Conservation (phyloP, 768 basidiomycete genomes). For the Boletus coccyginus region DNA sequence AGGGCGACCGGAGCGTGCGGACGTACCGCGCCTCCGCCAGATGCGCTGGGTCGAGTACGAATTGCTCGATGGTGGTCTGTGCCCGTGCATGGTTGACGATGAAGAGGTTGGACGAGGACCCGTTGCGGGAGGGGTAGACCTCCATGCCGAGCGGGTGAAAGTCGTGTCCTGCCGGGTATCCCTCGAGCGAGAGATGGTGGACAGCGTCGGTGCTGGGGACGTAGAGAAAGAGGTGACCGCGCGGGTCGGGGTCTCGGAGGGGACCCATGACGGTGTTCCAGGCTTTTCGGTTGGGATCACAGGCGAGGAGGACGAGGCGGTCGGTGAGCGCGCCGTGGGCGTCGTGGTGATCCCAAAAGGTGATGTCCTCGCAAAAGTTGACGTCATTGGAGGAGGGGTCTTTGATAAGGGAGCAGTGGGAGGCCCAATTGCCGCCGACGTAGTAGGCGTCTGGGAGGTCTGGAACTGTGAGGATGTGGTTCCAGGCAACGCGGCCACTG, state of each 20-base stretch:
- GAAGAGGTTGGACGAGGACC: slow-evolving; percentile 55
- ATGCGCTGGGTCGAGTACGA: slow-evolving; percentile 45
- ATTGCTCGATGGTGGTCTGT: slow-evolving; percentile 66
- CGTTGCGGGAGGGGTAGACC: slow-evolving; percentile 47
- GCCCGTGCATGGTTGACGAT: slow-evolving; percentile 66
- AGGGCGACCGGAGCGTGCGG: slow-evolving; percentile 56
- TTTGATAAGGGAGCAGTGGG: slow-evolving; percentile 43
- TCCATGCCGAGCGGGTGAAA: slow-evolving; percentile 75
- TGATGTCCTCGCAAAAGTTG: slow-evolving; percentile 60
- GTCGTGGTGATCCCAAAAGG: slow-evolving; percentile 61
- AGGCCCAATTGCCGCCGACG: slow-evolving; percentile 44
- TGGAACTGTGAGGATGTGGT: slow-evolving; percentile 42
- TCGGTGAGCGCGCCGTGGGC: slow-evolving; percentile 36
- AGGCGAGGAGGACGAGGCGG: slow-evolving; percentile 43
- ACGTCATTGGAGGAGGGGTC: slow-evolving; percentile 33
- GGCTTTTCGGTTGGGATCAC: slow-evolving; percentile 43
- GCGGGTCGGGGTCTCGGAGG: slow-evolving; percentile 51
- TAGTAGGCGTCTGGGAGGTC: slow-evolving; percentile 51
- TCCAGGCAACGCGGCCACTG: slow-evolving; percentile 39
- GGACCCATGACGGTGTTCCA: slow-evolving; percentile 85
- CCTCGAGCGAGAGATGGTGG: slow-evolving; percentile 42
- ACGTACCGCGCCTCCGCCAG: slow-evolving; percentile 49
- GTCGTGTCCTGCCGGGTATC: slow-evolving; percentile 55
- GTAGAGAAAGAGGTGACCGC: slow-evolving; percentile 63
- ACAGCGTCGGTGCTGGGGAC: slow-evolving; percentile 26